phyloP scores from a whole-genome alignment of 169 alveolate genomes.

The Eimeria maxima region DNA sequence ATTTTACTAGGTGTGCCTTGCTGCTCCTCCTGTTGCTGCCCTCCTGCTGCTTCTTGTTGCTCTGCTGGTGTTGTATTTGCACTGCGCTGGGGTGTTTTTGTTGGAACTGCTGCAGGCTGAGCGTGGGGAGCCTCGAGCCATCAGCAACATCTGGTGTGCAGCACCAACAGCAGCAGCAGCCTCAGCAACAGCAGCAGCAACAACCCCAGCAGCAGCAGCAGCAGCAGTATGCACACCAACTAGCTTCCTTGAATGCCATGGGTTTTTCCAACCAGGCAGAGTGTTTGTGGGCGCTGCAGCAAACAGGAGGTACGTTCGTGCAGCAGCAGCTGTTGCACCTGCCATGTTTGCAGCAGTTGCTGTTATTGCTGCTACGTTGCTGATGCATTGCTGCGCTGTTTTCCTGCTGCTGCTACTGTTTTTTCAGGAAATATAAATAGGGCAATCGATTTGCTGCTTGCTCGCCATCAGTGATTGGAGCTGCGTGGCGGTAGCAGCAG shows the following conservation, averaged over 20 bases:
- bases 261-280: constrained; percentile 35
- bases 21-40: neutral
- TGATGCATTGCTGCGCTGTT: neutral
- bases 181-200: neutral
- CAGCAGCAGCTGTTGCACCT: neutral
- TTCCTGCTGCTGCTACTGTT: neutral
- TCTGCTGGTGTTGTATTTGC: neutral
- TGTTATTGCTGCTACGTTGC: neutral
- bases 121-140: neutral
- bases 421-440: constrained; percentile 29
- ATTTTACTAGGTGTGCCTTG: constrained; percentile 8
- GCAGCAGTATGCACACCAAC: constrained; percentile 53
- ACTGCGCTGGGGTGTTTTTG: neutral
- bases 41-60: constrained; percentile 16
- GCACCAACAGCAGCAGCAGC: constrained; percentile 26
- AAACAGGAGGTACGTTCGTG: constrained; percentile 26
- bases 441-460: constrained; percentile 64
- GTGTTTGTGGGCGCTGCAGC: constrained; percentile 61
- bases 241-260: constrained; percentile 43
- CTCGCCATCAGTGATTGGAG: constrained; percentile 54
- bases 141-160: neutral
- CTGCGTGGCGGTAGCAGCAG: neutral
- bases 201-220: constrained; percentile 47
- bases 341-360: constrained; percentile 1
- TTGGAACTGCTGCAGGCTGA: constrained; percentile 11